Conservation (phyloP, 2,329 filamentous ascomycete species). For the Sporothrix humicola region DNA sequence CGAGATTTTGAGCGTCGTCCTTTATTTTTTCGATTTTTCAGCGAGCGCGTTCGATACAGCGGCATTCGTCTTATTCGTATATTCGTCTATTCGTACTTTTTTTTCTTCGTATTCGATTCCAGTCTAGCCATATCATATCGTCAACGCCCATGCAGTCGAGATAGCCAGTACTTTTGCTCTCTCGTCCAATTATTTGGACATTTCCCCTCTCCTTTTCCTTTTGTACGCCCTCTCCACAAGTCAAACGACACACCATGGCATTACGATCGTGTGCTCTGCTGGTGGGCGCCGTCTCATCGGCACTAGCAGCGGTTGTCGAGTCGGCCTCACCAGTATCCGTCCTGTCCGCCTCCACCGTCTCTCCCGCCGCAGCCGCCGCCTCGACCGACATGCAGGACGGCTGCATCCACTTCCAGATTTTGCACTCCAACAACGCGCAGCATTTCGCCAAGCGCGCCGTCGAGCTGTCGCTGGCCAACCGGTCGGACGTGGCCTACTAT, state of each 20-base stretch:
- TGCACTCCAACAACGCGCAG: conserved; percentile 51
- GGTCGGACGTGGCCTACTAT: conserved; percentile 61
- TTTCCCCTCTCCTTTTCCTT: neutral
- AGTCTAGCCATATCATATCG: no score
- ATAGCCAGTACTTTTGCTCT: conserved; percentile 10
- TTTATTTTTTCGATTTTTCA: neutral
- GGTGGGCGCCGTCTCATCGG: neutral
- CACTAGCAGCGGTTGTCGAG: neutral
- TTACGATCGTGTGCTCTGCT: conserved; percentile 17
- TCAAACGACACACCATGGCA: conserved; percentile 20
- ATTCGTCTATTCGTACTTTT: neutral
- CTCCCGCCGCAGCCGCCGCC: neutral
- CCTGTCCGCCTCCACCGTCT: neutral
- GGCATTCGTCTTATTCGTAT: neutral
- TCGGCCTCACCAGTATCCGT: neutral
- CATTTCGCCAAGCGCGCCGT: conserved; percentile 52
- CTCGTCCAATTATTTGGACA: neutral
- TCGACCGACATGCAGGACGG: conserved; percentile 40
- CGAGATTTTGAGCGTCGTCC: neutral
- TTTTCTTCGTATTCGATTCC: neutral
- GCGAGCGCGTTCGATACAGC: conserved; percentile 34
- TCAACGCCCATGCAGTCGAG: conserved; percentile 32
- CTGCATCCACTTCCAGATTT: conserved; percentile 50
- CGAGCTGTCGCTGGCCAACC: conserved; percentile 55
- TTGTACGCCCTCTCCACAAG: no score